Evolutionary conservation across 1,284 basidiomycete genomes (phyloP).

Genomic region (Mycocalia duriaeana): DNA sequence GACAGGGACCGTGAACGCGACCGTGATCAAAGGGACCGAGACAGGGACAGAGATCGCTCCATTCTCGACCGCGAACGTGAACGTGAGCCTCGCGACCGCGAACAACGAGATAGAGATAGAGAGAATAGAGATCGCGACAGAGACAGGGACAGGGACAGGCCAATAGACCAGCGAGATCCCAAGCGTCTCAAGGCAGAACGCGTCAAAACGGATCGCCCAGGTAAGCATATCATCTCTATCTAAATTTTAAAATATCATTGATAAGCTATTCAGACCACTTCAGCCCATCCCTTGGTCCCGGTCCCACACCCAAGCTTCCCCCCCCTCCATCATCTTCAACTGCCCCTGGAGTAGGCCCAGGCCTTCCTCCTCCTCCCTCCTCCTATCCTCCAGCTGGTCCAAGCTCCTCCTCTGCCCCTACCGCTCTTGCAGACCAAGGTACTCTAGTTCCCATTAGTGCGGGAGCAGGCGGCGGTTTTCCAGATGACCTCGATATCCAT

Average conservation of each 20-base stretch:
- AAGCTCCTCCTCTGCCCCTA: not conserved
- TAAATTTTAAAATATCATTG: not conserved
- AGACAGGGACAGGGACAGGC: conserved; percentile 21
- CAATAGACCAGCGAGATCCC: conserved; percentile 25
- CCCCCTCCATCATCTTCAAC: conserved; percentile 19
- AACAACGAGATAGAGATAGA: conserved; percentile 7
- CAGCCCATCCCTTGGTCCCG: conserved; percentile 29
- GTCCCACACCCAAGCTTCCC: conserved; percentile 31
- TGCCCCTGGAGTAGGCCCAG: conserved; percentile 12
- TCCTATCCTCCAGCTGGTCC: conserved; percentile 8
- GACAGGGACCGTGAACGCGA: conserved; percentile 11
- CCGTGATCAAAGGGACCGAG: conserved; percentile 18
- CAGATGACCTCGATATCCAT: conserved; percentile 35
- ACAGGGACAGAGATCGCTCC: conserved; percentile 14
- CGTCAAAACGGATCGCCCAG: conserved; percentile 28
- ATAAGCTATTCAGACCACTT: conserved; percentile 23
- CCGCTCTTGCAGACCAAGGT: conserved; percentile 1
- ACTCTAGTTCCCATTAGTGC: conserved; percentile 5
- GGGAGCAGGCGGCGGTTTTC: conserved; percentile 22
- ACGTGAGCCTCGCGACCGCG: conserved; percentile 10
- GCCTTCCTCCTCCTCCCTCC: conserved; percentile 12
- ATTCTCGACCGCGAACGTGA: conserved; percentile 19
- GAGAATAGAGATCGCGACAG: conserved; percentile 13
- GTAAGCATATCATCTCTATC: conserved; percentile 11
- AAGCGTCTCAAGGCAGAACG: conserved; percentile 31